phyloP scores from a whole-genome alignment of 306 rosid species.

The Dryas drummondii region DNA sequence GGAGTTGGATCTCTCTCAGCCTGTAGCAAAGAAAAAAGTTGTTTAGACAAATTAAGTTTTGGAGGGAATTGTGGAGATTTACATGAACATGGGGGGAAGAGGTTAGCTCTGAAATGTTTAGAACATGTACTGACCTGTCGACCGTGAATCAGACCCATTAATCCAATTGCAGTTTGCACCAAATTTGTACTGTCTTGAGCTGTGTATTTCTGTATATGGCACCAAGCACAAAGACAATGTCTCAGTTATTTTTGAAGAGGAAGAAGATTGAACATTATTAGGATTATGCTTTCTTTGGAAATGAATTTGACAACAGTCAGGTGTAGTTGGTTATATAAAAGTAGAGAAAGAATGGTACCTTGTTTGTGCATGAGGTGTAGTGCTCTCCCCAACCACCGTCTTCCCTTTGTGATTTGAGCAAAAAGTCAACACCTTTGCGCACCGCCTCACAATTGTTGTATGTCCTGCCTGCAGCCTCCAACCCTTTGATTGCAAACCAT shows the following conservation, averaged over 20 bases:
- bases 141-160: conserved; percentile 43
- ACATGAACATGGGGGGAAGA: not conserved
- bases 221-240: not conserved
- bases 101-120: not conserved
- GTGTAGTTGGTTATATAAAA: not conserved
- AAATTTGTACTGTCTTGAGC: conserved; percentile 40
- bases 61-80: not conserved
- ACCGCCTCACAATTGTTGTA: conserved; percentile 38
- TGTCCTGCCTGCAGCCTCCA: conserved; percentile 36
- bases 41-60: not conserved
- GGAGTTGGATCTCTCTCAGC: conserved; percentile 37
- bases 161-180: conserved; percentile 43
- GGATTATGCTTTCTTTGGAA: not conserved
- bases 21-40: not conserved
- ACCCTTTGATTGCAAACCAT: conserved; percentile 40
- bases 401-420: conserved; percentile 28
- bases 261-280: not conserved
- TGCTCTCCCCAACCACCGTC: conserved; percentile 55
- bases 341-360: conserved; percentile 10
- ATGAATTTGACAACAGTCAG: too few species aligned
- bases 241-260: not conserved
- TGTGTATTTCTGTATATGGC: conserved; percentile 26
- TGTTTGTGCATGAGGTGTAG: conserved; percentile 42
- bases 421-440: conserved; percentile 35
- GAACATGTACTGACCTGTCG: conserved; percentile 32